These are phyloP conservation scores for Quercus berberidifolia DNA, from an alignment of 306 rosid genomes.

Conservation along the genomic window DNA sequence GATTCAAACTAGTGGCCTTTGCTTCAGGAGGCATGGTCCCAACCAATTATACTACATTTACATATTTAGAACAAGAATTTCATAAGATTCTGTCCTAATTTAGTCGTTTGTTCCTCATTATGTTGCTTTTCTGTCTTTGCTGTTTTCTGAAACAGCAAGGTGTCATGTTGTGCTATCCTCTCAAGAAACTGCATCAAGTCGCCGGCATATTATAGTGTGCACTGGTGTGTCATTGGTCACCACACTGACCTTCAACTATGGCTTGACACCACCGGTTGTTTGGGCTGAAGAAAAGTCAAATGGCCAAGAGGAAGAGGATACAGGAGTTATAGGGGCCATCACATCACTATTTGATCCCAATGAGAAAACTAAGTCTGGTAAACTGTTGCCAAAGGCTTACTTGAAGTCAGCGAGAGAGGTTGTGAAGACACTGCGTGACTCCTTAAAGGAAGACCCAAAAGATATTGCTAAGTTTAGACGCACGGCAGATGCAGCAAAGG, in stretches of 20 bases:
- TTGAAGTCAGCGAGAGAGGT: conserved; percentile 75
- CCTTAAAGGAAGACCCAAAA: conserved; percentile 57
- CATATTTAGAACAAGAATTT: no score
- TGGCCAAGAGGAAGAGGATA: conserved; percentile 44
- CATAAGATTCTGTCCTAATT: not conserved
- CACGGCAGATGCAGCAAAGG: conserved; percentile 94
- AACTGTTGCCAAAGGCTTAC: conserved; percentile 82
- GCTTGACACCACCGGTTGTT: conserved; percentile 35
- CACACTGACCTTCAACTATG: conserved; percentile 33
- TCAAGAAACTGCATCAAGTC: conserved; percentile 36
- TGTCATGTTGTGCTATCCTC: conserved; percentile 39
- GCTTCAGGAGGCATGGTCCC: no score
- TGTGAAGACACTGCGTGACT: conserved; percentile 79
- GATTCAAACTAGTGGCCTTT: no score
- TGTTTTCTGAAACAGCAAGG: conserved; percentile 41
- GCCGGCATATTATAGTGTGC: conserved; percentile 43
- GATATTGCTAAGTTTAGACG: conserved; percentile 72
- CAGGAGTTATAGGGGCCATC: conserved; percentile 60
- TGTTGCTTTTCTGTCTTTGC: conserved; percentile 27
- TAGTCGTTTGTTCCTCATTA: not conserved
- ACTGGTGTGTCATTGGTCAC: conserved; percentile 39
- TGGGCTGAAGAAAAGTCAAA: conserved; percentile 52
- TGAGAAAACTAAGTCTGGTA: conserved; percentile 72
- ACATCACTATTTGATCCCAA: conserved; percentile 67
- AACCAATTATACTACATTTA: no score